Evolutionary conservation across 192 early-diverging fungal species (phyloP), one percentile per base, ranked within the genome.

Genomic region (Dimargaris xerosporica): DNA sequence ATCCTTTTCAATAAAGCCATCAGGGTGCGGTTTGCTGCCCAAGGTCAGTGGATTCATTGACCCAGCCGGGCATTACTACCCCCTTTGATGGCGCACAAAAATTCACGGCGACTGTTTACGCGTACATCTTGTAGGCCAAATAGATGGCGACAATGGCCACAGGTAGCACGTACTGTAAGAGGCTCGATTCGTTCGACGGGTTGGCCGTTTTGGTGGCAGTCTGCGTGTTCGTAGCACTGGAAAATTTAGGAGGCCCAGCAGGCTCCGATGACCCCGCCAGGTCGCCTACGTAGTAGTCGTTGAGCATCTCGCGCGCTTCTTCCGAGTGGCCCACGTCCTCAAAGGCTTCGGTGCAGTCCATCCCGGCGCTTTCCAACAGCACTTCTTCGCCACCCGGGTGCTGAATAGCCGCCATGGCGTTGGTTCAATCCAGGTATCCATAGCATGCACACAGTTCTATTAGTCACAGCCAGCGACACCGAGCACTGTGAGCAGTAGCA

Each of bases 371-470:
- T 73, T 95, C 95, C 47, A 94, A 67, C 64, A 98, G 75, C 16
- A 98, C 90, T 72, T 98, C 95, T 75, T 95, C 95, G 70, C 95
- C 95, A 71, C 95, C 95, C 26, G 94, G 94, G 72, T 98, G 94
- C 88, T 96, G 21, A 45, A 12, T 16, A 23, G 43, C 44, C 44
- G 44, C 10, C 9, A 16, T 9, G 44, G 44, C 10, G 44, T 45
- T 12, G 9, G 9, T 45, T 45, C 44, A 45, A 16, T 9, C 10
- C 44, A 16, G 16, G 9, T 45, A 45, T 16, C 44, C 44, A 45
- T 45, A 16, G 9, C 17, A 16, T 45, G 16, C 44, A 16, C 17
- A 45, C 10, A 16, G 16, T 16, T 12, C 10, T 12, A 45, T 45
- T 16, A 45, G 44, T 9, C 17, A 12, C 10, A 45, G 10, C 44